Percentiles rank a stretch among this genome's conserved stretches.
phyloP scores from a whole-genome alignment of 345 rosid species.

The Noccaea bulbosa region DNA sequence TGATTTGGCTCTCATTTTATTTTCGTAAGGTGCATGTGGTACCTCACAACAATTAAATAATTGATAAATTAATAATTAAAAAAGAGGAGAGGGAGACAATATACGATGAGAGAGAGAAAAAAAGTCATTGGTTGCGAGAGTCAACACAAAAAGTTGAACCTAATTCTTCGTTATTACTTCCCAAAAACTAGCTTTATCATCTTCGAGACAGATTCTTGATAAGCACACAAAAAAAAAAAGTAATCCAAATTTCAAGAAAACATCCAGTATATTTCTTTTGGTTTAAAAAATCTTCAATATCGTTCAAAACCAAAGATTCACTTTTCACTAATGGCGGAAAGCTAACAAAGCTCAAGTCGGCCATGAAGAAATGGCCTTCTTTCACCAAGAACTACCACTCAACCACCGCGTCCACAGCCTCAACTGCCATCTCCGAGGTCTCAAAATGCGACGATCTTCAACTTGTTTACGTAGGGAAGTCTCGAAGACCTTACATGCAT shows the following conservation, averaged over 20 bases:
- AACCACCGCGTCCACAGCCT: slow-evolving; percentile 15
- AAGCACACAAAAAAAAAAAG: background rate
- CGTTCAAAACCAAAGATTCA: background rate
- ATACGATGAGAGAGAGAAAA: no score
- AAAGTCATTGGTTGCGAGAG: no score
- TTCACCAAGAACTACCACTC: slow-evolving; percentile 49
- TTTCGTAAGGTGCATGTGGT: no score
- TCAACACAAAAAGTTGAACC: no score
- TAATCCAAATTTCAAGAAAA: background rate
- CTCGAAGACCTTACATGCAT: slow-evolving; percentile 69
- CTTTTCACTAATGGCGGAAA: slow-evolving; percentile 62
- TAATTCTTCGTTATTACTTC: slow-evolving; percentile 32
- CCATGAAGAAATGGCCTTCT: slow-evolving; percentile 78
- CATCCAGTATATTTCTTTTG: background rate
- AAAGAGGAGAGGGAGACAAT: no score
- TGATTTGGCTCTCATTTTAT: no score
- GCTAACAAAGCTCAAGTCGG: slow-evolving; percentile 83
- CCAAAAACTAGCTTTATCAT: slow-evolving; percentile 28
- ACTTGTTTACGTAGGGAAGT: slow-evolving; percentile 80
- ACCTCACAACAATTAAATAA: no score
- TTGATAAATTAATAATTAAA: no score
- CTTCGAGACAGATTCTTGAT: slow-evolving; percentile 3
- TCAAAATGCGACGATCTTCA: slow-evolving; percentile 43
- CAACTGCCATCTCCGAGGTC: background rate
- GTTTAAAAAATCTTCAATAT: background rate